These are phyloP conservation scores for Funneliformis mosseae DNA, from an alignment of 192 early-diverging fungal species.

Conservation along the genomic window DNA sequence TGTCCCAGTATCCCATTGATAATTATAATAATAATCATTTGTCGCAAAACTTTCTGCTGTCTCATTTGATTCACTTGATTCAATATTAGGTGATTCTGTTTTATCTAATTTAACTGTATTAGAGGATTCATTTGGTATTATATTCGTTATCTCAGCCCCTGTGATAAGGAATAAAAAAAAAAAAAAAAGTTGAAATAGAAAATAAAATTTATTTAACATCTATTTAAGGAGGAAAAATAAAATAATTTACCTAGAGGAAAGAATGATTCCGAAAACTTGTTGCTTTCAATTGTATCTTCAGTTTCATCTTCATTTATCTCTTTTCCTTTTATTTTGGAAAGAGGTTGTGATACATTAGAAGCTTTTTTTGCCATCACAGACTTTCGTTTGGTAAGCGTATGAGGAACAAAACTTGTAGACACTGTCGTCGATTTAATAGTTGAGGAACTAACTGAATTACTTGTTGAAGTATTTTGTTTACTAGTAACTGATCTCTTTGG, in stretches of 20 bases:
- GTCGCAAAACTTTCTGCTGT: not conserved
- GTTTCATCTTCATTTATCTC: not conserved
- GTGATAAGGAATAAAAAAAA: not conserved
- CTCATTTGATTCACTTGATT: not conserved
- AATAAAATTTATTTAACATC: not conserved
- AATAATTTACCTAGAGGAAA: conserved; percentile 18
- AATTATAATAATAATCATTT: not conserved
- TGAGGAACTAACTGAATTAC: not conserved
- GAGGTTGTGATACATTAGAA: not conserved
- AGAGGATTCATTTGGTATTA: not conserved
- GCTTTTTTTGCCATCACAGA: not conserved
- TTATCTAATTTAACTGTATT: not conserved
- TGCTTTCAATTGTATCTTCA: not conserved
- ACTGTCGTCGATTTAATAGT: not conserved
- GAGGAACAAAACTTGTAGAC: conserved; percentile 16
- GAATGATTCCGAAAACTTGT: conserved; percentile 6
- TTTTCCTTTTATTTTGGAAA: not conserved
- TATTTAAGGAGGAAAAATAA: too few species aligned
- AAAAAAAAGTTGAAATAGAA: not conserved
- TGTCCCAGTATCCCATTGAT: not conserved
- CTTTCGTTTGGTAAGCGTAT: conserved; percentile 8
- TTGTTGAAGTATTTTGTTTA: not conserved
- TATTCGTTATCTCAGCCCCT: conserved; percentile 19
- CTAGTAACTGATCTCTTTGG: conserved; percentile 1
- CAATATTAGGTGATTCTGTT: not conserved